phyloP scores from a whole-genome alignment of 2,329 filamentous ascomycete genomes.

The Camillea tinctor region DNA sequence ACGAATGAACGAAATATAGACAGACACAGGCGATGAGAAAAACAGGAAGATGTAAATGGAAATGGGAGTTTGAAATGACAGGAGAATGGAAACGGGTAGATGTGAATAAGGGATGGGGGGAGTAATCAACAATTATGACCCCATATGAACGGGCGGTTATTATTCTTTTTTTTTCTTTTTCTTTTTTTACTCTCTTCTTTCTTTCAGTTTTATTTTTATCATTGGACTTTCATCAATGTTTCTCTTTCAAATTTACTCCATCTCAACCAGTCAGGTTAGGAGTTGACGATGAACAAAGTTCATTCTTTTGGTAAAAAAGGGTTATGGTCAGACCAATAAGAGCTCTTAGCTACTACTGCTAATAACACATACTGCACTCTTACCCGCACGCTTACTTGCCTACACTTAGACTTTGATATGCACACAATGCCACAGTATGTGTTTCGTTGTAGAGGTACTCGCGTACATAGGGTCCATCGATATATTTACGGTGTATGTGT shows the following conservation, averaged over 20 bases:
- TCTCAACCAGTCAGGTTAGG: not conserved
- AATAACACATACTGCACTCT: no score
- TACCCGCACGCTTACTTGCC: no score
- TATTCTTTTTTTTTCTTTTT: no score
- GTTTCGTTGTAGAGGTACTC: not conserved
- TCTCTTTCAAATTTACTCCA: no score
- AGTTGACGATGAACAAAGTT: not conserved
- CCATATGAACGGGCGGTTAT: no score
- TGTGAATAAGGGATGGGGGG: no score
- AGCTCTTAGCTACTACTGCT: not conserved
- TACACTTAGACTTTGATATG: not conserved
- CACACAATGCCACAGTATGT: not conserved
- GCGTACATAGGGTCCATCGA: not conserved
- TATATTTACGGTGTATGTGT: not conserved
- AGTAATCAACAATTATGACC: no score
- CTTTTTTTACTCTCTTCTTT: no score
- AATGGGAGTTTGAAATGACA: no score
- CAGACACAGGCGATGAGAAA: constrained; percentile 2
- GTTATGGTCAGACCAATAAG: not conserved
- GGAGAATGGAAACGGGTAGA: no score
- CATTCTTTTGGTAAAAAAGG: not conserved
- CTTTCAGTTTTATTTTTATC: no score
- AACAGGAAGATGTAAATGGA: not conserved
- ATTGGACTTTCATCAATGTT: no score
- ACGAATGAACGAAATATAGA: not conserved